Base-by-base conservation (phyloP, 805 yeast species). In the Hanseniaspora guilliermondii region DNA sequence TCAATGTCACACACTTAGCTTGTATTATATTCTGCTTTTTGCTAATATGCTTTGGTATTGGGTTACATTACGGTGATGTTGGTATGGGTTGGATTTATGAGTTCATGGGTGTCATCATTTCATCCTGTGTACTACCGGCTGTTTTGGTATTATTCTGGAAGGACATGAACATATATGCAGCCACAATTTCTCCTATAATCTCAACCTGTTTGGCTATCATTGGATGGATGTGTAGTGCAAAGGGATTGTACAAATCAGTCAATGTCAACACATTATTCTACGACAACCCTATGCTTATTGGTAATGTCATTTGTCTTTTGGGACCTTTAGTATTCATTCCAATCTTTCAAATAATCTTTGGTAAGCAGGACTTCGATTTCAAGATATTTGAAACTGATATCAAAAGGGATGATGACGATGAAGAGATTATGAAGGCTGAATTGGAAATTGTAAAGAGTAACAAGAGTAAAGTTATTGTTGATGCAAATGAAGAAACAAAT, bases 201-300 rank as follows among this genome's bases (percentile, higher is more conserved):
- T 93, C 96, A 22, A 80, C 93, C 12, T 75, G 71, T 1, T 71
- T 80, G 50, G 89, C 95, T 3, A 74, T 89, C 36, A 78, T 81
- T 70, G 71, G 87, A 3, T 83, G 89, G 87, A 62, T 77, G 46
- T 76, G 70, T 6, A 76, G 73, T 58, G 67, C 70, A 3, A 48
- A 53, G 22, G 38, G 48, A 9, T 60, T 70, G 46, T 70, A 65
- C 56, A 75, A 76, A 37, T 59, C 65, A 3, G 69, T 77, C 44
- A 75, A 75, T 6, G 75, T 75, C 45, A 70, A 73, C 65, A 70
- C 67, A 55, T 79, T 94, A n/a, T 93, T 91, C 60, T 77, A 75
- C 58, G 95, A 89, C 66, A 77, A 85, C 64, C 84, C 96, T 40
- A 89, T 89, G 96, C 74, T 87, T 58, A 81, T 83, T 3, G 96